phyloP scores from a whole-genome alignment of 371 early-diverging fungal genomes.

The Polyrhizophydium stewartii region DNA sequence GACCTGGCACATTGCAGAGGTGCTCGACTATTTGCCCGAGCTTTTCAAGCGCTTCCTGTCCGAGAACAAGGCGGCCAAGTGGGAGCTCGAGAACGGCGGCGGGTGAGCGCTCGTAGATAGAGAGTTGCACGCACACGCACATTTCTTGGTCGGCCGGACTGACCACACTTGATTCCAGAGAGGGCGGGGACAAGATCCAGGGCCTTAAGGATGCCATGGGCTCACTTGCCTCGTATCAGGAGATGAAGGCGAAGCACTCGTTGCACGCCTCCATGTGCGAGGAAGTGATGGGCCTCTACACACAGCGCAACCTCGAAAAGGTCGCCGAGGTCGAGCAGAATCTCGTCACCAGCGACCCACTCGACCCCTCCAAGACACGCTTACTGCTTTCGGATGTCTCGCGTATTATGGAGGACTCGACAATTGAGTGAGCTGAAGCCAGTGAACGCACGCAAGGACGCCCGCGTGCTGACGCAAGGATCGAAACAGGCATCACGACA shows the following conservation, averaged over 20 bases:
- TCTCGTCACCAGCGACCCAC: neutral
- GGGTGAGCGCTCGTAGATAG: neutral
- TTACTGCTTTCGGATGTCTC: neutral
- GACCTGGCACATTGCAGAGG: constrained; percentile 79
- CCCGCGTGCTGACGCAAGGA: too few species aligned
- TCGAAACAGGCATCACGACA: constrained; percentile 64
- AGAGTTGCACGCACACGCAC: neutral
- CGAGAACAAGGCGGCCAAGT: constrained; percentile 56
- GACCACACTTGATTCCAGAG: neutral
- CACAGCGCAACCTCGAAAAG: constrained; percentile 60
- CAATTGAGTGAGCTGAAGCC: neutral
- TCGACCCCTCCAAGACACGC: neutral
- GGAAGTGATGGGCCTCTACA: constrained; percentile 72
- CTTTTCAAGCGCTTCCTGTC: constrained; percentile 70
- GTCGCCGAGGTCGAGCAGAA: constrained; percentile 72
- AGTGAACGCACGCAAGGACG: too few species aligned
- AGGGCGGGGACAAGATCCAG: constrained; percentile 47
- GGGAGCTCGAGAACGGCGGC: constrained; percentile 12
- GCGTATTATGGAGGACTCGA: neutral
- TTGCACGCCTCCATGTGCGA: constrained; percentile 83
- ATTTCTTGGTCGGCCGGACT: neutral
- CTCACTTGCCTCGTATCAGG: constrained; percentile 84
- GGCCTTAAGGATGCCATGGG: constrained; percentile 81
- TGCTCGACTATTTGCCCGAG: constrained; percentile 68
- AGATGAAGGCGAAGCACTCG: constrained; percentile 81